A percentile compares a stretch with the other conserved stretches of the same genome.
phyloP scores from a whole-genome alignment of 2,329 filamentous ascomycete genomes.

The Dothideomycetes sp. region DNA sequence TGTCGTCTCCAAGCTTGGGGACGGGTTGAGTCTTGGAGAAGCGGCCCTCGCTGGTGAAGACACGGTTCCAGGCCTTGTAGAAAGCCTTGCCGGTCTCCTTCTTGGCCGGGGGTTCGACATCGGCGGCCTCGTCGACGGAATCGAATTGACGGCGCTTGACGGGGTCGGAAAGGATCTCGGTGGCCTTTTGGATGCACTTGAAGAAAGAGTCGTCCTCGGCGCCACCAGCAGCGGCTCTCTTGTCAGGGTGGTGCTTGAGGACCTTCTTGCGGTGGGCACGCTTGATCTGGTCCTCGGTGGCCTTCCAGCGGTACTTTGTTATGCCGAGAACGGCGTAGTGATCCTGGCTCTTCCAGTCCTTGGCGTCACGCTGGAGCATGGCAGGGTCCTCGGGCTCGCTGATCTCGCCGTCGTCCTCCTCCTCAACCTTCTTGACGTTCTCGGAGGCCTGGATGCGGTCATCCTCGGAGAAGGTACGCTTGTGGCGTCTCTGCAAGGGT shows the following conservation, averaged over 20 bases:
- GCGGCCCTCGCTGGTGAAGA: conserved; percentile 84
- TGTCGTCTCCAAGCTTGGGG: conserved; percentile 73
- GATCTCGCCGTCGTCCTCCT: conserved; percentile 80
- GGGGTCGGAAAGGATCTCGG: conserved; percentile 86
- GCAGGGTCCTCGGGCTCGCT: conserved; percentile 89
- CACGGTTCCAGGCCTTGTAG: conserved; percentile 87
- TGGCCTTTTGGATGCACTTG: conserved; percentile 99
- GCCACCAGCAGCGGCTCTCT: conserved; percentile 85
- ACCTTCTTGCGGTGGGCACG: conserved; percentile 99
- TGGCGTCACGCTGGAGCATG: conserved; percentile 86
- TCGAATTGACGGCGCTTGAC: conserved; percentile 90
- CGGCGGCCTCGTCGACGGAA: conserved; percentile 87
- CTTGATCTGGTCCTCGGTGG: conserved; percentile 97
- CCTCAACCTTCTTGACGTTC: conserved; percentile 90
- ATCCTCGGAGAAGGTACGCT: conserved; percentile 97
- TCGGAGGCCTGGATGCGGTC: conserved; percentile 94
- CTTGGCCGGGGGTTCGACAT: conserved; percentile 86
- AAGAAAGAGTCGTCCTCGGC: conserved; percentile 96
- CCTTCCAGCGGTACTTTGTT: conserved; percentile 82
- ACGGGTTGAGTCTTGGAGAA: conserved; percentile 91
- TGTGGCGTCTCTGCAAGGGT: conserved; percentile 56
- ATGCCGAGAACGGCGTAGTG: conserved; percentile 95
- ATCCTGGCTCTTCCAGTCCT: conserved; percentile 99
- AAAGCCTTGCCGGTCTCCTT: conserved; percentile 66
- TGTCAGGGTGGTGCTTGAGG: conserved; percentile 95